Evolutionary conservation across 169 alveolate species (phyloP).

Genomic region (Plasmodium vinckei): DNA sequence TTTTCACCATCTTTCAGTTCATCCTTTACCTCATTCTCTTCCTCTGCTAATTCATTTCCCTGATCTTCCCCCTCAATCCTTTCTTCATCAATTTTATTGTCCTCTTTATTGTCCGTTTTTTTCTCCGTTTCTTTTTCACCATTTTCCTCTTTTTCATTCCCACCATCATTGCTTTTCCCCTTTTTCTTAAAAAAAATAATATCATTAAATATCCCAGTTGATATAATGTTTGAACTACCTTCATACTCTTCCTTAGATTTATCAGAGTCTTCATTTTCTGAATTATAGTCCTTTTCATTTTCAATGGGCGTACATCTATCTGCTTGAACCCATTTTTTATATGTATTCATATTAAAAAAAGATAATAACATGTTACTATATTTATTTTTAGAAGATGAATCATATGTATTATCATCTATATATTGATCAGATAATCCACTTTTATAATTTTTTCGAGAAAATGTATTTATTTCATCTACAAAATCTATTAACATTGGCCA

Average conservation of each 20-base stretch:
- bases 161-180: not conserved
- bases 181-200: conserved; percentile 49
- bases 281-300: no score
- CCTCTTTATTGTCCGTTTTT: not conserved
- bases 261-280: conserved; percentile 10
- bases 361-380: conserved; percentile 22
- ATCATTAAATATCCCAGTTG: conserved; percentile 49
- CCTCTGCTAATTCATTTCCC: not conserved
- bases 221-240: not conserved
- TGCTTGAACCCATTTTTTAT: conserved; percentile 13
- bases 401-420: not conserved
- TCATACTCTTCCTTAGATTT: not conserved
- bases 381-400: conserved; percentile 1
- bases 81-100: not conserved
- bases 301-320: not conserved
- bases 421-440: not conserved
- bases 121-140: not conserved
- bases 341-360: conserved; percentile 30
- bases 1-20: not conserved
- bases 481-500: conserved; percentile 74
- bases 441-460: not conserved
- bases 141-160: not conserved
- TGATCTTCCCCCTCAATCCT: not conserved
- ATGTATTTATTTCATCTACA: conserved; percentile 17
- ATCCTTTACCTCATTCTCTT: not conserved